Base-by-base conservation (phyloP, 1,284 basidiomycete genomes). In the Cutaneotrichosporon sp. region DNA sequence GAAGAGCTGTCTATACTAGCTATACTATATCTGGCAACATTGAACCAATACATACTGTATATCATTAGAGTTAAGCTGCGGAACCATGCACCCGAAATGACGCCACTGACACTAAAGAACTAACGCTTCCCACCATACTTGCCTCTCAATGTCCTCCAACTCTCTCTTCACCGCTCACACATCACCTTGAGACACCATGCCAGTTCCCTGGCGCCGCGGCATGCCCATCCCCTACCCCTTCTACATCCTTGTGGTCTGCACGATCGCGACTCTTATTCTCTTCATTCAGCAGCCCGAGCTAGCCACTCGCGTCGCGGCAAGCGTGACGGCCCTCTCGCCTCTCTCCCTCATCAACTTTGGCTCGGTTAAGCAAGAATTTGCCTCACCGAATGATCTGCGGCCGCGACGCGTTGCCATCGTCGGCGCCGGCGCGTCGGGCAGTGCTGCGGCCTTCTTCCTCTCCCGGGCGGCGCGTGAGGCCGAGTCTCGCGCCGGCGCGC, bases 381-480 rank as follows among this genome's bases (percentile, higher is more conserved):
- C 31, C 13, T 1, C 51, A 18, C 26, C 31, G 0, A n/a, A 55
- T 5, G 31, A 55, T 16, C 55, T 32, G 16, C n/a, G n/a, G 30
- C 65, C 70, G 16, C 75, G 74, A 58, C 65, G 80, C 52, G 71
- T 96, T 66, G 92, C 92, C 8, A 87, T 96, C 72, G 86, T 96
- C 51, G 93, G 93, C 42, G 91, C 92, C 0, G 93, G 93, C 22
- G 90, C 93, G 9, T 90, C 85, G 9, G 94, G 93, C 3, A 87
- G 87, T 11, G 88, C 90, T 13, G 90, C 92, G 10, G 91, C 93
- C 1, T 94, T 91, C 78, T 94, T 92, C 87, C 85, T 96, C 58
- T 82, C 85, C 7, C 68, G 77, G 31, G 82, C 82, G 0, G 77
- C 72, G 14, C 69, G 70, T 40, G 89, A 89, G 72, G 89, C 89